Base-by-base conservation (phyloP, 73 alveolate genomes). In the Paramecium caudatum region DNA sequence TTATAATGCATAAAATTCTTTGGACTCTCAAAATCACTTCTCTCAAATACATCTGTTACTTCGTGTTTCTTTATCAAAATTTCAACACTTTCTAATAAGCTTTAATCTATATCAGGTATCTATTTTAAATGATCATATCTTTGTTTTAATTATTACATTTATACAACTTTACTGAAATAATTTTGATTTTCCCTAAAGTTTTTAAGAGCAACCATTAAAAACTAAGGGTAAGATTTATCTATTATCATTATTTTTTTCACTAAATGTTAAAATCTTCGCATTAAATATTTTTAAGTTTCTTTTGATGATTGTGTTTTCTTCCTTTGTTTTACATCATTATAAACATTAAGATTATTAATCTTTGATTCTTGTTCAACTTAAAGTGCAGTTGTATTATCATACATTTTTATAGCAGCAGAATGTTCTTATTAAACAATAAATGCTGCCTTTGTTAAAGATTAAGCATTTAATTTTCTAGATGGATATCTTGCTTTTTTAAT, bases 211-310 rank as follows among this genome's bases (percentile, higher is more conserved):
- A 33, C 34, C 49, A 65, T 65, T 16, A 65, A 3, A 65, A 65
- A 65, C 15, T 65, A 7, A 3, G 83, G 83, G 34, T 65, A 65
- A n/a, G 16, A 33, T 65, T 16, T 65, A 32, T 65, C 83, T 32
- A 65, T 65, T 25, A 33, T 32, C 15, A 43, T 65, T 0, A 65
- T 33, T 36, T 65, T 65, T 13, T 65, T 65, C 13, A 65, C 83
- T 12, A 65, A 13, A 5, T 36, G 47, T 65, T 15, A 16, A 65
- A 65, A 65, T 10, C 39, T 65, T 25, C 33, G 3, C 32, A 3
- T 65, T 30, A 65, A 3, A 13, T 33, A 1, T 15, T 33, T 9
- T 23, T n/a, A 32, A 12, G 27, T 65, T 13, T 65, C 83, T 33
- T 65, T 23, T 27, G 10, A 27, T 12, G 9, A 27, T 10, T 55